These are phyloP conservation scores for Trametes coccinea DNA, from an alignment of 768 basidiomycete species.

Conservation along the genomic window DNA sequence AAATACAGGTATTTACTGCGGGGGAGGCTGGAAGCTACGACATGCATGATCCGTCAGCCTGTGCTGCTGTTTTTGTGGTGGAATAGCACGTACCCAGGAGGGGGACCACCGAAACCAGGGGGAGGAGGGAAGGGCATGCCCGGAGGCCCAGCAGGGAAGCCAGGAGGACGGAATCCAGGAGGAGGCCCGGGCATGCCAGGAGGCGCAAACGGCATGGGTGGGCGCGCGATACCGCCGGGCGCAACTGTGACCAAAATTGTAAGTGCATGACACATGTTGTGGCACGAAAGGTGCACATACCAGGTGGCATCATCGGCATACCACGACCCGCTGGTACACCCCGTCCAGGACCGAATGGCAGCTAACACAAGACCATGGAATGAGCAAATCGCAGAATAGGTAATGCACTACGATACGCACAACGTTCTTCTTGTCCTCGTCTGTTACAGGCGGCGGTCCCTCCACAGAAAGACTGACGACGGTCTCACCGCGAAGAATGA, in stretches of 20 bases:
- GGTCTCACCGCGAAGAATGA: constrained; percentile 94
- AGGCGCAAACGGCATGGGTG: constrained; percentile 63
- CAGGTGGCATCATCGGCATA: constrained; percentile 92
- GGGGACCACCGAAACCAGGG: constrained; percentile 78
- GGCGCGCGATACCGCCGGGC: constrained; percentile 62
- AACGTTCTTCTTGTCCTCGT: constrained; percentile 85
- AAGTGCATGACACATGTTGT: not conserved
- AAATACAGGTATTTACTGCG: constrained; percentile 36
- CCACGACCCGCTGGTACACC: constrained; percentile 97
- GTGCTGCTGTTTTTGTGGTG: not conserved
- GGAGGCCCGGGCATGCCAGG: constrained; percentile 88
- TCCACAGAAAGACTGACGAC: constrained; percentile 95
- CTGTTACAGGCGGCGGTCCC: constrained; percentile 89
- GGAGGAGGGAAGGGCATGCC: constrained; percentile 81
- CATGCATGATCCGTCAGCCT: constrained; percentile 4
- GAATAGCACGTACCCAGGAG: constrained; percentile 66
- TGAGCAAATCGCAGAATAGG: constrained; percentile 18
- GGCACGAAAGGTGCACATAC: constrained; percentile 43
- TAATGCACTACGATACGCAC: constrained; percentile 43
- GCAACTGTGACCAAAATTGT: constrained; percentile 43
- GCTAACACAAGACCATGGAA: constrained; percentile 41
- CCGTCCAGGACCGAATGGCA: constrained; percentile 87
- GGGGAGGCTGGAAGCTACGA: constrained; percentile 50
- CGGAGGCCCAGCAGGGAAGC: constrained; percentile 60
- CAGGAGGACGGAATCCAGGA: constrained; percentile 82